A percentile compares a stretch with the other conserved stretches of the same genome.
Conservation (phyloP, 2,329 filamentous ascomycete species). For the Trichocomaceae sp. region DNA sequence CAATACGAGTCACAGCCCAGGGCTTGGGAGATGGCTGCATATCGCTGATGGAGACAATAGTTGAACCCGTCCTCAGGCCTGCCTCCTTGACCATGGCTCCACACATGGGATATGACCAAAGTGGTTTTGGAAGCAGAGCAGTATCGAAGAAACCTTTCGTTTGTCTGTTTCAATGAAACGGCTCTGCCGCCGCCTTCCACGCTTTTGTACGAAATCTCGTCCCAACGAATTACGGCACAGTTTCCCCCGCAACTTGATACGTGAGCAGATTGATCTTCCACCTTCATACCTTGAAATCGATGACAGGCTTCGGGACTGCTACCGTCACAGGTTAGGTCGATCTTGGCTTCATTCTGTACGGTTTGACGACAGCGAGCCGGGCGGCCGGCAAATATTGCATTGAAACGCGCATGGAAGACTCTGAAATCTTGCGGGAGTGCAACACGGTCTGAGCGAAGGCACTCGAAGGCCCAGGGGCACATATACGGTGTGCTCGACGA, state of each 20-base stretch:
- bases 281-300: no score
- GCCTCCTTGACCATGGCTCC: slow-evolving; percentile 23
- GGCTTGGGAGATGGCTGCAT: slow-evolving; percentile 10
- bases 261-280: no score
- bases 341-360: no score
- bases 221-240: no score
- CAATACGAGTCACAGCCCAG: slow-evolving; percentile 24
- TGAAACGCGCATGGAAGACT: neutral
- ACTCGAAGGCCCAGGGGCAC: neutral
- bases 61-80: slow-evolving; percentile 21
- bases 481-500: neutral
- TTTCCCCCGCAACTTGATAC: no score
- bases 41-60: slow-evolving; percentile 20
- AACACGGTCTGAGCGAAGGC: neutral
- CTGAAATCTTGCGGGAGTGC: neutral
- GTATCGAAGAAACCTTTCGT: no score
- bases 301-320: no score
- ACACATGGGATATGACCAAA: slow-evolving; percentile 22
- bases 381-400: neutral
- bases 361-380: no score
- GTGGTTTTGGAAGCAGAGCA: slow-evolving; percentile 2
- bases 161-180: neutral
- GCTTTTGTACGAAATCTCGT: no score
- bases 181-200: neutral
- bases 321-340: no score